Evolutionary conservation across 495 filamentous ascomycete species (phyloP), one percentile per base, ranked within the genome.

Genomic region (Lineolata rhizophorae): DNA sequence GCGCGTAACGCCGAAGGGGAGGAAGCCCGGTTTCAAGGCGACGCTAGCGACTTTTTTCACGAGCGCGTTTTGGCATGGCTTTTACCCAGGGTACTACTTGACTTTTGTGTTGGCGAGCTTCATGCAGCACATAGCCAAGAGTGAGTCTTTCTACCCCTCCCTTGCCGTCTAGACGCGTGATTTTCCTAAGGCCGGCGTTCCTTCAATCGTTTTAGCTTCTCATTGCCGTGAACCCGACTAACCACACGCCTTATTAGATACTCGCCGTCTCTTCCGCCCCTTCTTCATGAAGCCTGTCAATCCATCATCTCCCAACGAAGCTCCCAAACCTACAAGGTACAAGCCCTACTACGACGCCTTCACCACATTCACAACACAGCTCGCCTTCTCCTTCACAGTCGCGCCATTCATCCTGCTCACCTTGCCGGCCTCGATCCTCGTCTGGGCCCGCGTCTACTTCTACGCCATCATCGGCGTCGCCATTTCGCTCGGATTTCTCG

Each of bases 21-120:
- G 78, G 62, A 97, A 95, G 49, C 87, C 87, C 5, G 87, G 87
- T 2, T 97, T 97, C 58, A 64, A 85, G 30, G 90, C 87, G 20
- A 93, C 75, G 47, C 52, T 97, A 62, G 84, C 82, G 2, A 97
- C 87, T 0, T 97, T 97, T 44, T 65, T 67, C 5, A 95, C 87
- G 18, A 83, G 76, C 41, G 87, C 87, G 1, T 76, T 95, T 48
- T 97, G 87, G 87, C 87, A 97, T 50, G 87, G 87, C 12, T 94
- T 95, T 56, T 87, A 87, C 40, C 87, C 90, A 0, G 87, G 87
- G 3, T 97, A 97, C 51, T 95, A 97, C 51, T 49, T 97, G 30
- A 62, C 78, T 5, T 97, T 97, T 39, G 53, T 94, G 31, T 62
- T 93, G 13, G 87, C 79, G 1, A 76, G 76, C 13, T 79, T 97